These are phyloP conservation scores for Lactarius hengduanensis DNA, from an alignment of 768 basidiomycete species.

Conservation along the genomic window DNA sequence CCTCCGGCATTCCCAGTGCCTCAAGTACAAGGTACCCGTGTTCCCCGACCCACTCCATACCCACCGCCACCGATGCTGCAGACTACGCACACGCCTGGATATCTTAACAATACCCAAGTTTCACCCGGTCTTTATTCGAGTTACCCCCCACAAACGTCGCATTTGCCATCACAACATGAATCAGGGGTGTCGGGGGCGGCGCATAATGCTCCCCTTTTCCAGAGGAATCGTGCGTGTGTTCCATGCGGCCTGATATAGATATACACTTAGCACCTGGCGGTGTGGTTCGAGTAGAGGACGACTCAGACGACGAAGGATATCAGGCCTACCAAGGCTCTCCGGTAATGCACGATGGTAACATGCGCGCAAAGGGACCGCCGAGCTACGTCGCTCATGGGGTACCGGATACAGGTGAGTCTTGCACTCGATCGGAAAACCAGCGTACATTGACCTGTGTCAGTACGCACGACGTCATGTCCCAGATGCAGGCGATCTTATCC, in stretches of 20 bases:
- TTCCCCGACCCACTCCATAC: neutral
- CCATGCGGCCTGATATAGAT: neutral
- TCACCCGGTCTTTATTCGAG: neutral
- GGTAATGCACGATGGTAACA: neutral
- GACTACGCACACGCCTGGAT: neutral
- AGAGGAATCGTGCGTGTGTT: neutral
- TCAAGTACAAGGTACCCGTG: neutral
- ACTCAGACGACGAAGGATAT: neutral
- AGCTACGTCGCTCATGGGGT: neutral
- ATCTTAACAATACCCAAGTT: neutral
- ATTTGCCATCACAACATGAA: neutral
- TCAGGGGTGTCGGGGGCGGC: neutral
- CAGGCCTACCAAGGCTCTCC: neutral
- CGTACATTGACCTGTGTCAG: neutral
- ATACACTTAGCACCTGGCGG: neutral
- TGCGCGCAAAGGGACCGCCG: neutral
- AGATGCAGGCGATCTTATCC: rapidly evolving
- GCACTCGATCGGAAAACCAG: neutral
- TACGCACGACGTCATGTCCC: neutral
- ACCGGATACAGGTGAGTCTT: neutral
- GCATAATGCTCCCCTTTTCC: neutral
- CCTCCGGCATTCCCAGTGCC: neutral
- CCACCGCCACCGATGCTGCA: neutral
- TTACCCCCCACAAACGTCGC: neutral
- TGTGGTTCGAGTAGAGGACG: neutral